Evolutionary conservation across 140 eudicot genomes (phyloP).

Genomic region (Stevia rebaudiana): DNA sequence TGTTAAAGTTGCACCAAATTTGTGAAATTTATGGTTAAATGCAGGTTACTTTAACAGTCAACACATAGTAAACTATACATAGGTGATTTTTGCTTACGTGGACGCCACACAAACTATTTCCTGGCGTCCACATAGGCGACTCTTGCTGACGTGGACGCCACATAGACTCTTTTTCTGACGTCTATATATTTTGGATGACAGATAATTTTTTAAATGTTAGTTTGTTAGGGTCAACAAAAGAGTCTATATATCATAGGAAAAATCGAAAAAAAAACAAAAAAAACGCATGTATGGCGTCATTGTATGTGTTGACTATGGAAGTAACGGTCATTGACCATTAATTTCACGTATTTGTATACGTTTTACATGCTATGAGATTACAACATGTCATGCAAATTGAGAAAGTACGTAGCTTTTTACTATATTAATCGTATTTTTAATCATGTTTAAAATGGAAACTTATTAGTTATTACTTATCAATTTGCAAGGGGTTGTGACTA

Average conservation of each 20-base stretch:
- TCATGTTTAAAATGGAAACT: constrained; percentile 10
- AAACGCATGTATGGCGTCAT: not conserved
- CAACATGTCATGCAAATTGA: not conserved
- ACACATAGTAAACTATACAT: not conserved
- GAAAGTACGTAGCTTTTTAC: not conserved
- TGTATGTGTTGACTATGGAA: not conserved
- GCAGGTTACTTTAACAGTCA: not conserved
- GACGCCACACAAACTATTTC: not conserved
- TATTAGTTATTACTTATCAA: not conserved
- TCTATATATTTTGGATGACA: not conserved
- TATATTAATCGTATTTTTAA: not conserved
- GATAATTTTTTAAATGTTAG: not conserved
- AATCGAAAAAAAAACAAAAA: too few species aligned
- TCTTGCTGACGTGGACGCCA: not conserved
- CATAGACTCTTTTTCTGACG: not conserved
- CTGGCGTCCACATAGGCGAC: not conserved
- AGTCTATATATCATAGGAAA: not conserved
- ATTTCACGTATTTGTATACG: not conserved
- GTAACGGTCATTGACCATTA: not conserved
- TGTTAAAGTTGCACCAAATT: not conserved
- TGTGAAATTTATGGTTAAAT: not conserved
- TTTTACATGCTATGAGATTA: not conserved
- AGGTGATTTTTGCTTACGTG: not conserved
- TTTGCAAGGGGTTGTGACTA: not conserved
- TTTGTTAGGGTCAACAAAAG: not conserved